phyloP scores from a whole-genome alignment of 805 yeast species.

The Saturnispora zaruensis region DNA sequence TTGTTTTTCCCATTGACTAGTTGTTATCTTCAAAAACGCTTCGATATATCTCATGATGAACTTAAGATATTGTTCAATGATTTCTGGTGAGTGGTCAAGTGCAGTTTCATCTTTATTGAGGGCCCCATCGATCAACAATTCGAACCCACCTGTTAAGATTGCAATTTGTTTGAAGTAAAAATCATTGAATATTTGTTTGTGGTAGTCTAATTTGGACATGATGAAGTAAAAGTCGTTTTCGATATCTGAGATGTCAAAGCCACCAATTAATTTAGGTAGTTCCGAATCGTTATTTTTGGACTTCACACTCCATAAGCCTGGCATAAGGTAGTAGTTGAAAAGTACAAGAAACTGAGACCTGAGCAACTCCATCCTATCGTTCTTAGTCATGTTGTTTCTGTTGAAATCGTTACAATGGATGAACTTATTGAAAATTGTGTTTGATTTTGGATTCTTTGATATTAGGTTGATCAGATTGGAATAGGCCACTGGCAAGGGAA shows the following conservation, averaged over 20 bases:
- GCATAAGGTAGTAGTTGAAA: constrained; percentile 33
- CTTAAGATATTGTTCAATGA: constrained; percentile 28
- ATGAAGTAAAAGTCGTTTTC: constrained; percentile 28
- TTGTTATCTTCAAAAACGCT: constrained; percentile 21
- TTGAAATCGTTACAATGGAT: constrained; percentile 21
- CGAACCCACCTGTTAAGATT: constrained; percentile 33
- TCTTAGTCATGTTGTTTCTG: constrained; percentile 26
- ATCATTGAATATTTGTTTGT: constrained; percentile 29
- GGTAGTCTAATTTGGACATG: constrained; percentile 23
- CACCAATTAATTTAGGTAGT: constrained; percentile 11
- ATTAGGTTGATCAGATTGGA: constrained; percentile 34
- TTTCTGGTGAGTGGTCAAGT: constrained; percentile 18
- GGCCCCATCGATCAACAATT: constrained; percentile 23
- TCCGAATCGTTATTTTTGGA: constrained; percentile 7
- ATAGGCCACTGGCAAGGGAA: constrained; percentile 39
- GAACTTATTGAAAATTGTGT: constrained; percentile 23
- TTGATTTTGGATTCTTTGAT: constrained; percentile 29
- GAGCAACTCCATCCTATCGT: constrained; percentile 26
- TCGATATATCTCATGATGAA: constrained; percentile 36
- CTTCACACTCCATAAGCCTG: constrained; percentile 31
- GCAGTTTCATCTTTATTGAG: constrained; percentile 18
- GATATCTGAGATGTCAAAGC: constrained; percentile 20
- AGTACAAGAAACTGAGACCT: constrained; percentile 27
- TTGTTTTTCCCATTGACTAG: background rate
- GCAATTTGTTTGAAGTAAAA: constrained; percentile 31